Evolutionary conservation across 352 stramenopile genomes (phyloP), one percentile per base, ranked within the genome.

Genomic region (Phytopythium delawarense): DNA sequence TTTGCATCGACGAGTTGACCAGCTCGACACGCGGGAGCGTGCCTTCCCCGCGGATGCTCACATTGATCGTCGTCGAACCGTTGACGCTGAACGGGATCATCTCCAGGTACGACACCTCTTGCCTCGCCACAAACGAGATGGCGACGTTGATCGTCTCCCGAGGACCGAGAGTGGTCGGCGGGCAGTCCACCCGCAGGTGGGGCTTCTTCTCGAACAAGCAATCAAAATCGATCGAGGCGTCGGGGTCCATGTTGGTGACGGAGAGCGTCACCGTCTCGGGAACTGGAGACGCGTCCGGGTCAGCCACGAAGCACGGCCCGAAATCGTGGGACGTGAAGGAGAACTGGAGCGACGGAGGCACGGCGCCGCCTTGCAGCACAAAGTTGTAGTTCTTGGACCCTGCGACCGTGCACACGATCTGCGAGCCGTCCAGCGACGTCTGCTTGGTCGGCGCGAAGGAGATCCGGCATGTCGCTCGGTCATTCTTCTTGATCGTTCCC

Each of bases 41-140:
- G 18, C 90, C 90, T 63, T 94, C 81, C 32, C 87, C 90, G 13
- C 72, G 78, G 23, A 97, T 65, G 32, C 63, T 88, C 5, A 96
- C 65, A 34, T 76, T 90, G 35, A 96, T 66, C 5, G 80, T 94
- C 16, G 87, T 88, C 7, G 80, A 87, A 20, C 89, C 84, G 56
- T 98, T 98, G 25, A 98, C 80, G 2, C 90, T 81, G 64, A 98
- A 98, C 18, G 89, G 88, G 16, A 98, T 69, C 16, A 85, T 58
- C 50, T 97, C 96, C 2, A 88, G 49, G 62, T 98, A 98, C 23
- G 65, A 53, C 11, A 81, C 63, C 46, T 95, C 85, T 32, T 96
- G 84, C 1, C 91, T 76, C 2, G 94, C 89, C 7, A 85, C 91
- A 57, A 98, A 98, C 12, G 76, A 57, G 11, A 98, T 91, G 0